phyloP scores from a whole-genome alignment of 2,329 filamentous ascomycete species.

The Exophiala sp. region DNA sequence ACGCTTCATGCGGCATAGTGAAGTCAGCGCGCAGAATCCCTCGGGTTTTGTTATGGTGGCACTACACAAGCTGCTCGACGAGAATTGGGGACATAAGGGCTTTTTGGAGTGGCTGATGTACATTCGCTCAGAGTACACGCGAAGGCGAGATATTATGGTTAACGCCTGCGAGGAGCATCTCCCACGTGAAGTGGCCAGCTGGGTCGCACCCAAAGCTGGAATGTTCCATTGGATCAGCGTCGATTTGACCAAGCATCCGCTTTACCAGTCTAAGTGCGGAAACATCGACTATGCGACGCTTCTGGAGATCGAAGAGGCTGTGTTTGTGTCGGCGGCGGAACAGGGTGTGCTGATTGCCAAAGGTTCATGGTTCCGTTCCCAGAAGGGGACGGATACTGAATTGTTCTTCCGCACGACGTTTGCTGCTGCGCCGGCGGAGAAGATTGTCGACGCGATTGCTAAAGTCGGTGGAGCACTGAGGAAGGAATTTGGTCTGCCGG shows the following conservation, averaged over 20 bases:
- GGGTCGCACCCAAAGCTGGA: slow-evolving; percentile 75
- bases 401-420: slow-evolving; percentile 90
- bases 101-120: slow-evolving; percentile 88
- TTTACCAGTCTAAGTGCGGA: slow-evolving; percentile 10
- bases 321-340: slow-evolving; percentile 74
- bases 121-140: slow-evolving; percentile 75
- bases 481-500: slow-evolving; percentile 30
- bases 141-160: slow-evolving; percentile 71
- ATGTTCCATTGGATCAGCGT: slow-evolving; percentile 72
- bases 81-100: slow-evolving; percentile 87
- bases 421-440: slow-evolving; percentile 69
- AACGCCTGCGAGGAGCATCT: slow-evolving; percentile 75
- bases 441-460: slow-evolving; percentile 68
- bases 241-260: slow-evolving; percentile 45
- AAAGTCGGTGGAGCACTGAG: slow-evolving; percentile 73
- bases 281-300: slow-evolving; percentile 35
- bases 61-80: slow-evolving; percentile 84
- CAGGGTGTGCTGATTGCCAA: slow-evolving; percentile 76
- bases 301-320: slow-evolving; percentile 70
- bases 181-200: slow-evolving; percentile 70
- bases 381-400: slow-evolving; percentile 56
- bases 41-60: slow-evolving; percentile 79
- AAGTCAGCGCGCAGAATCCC: slow-evolving; percentile 80
- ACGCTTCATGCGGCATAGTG: slow-evolving; percentile 75
- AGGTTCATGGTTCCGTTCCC: slow-evolving; percentile 88